Evolutionary conservation across 2,329 filamentous ascomycete species (phyloP), one percentile per base, ranked within the genome.

Genomic region (Stachybotrys chlorohalonatus): DNA sequence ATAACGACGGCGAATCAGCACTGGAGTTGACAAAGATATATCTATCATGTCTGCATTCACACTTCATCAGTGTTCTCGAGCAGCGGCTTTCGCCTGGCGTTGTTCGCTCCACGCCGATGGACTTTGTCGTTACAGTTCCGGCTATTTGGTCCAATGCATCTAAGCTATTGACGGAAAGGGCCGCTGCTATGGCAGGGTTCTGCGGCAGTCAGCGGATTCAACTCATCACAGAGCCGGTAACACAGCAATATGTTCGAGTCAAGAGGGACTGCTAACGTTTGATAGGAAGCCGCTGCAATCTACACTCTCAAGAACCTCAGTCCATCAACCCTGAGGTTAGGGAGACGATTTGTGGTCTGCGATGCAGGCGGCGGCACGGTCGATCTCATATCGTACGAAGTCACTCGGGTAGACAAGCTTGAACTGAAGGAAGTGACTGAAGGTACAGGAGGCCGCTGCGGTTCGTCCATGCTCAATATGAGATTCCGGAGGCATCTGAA

Each of bases 71-170:
- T 50, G 69, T 72, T 1, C 63, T 83, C 15, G 66, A 72, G 47
- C 64, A 70, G 46, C 69, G 71, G 5, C 62, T 82, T 1, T 74
- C 75, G 2, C 63, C 65, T 1, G 68, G 67, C 2, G 69, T 77
- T 17, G 65, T 80, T 6, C 65, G 66, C 5, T 72, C 66, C 16
- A 79, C 70, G 0, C 70, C 74, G 0, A 71, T 80, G 57, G 73
- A 82, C 53, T 81, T 81, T 54, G 73, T 83, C 49, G 66, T 83
- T 17, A 82, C 81, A 0, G 79, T 83, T 0, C 81, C 81, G 0
- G 80, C 80, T 6, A 79, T 84, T 7, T 84, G 81, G 81, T 79
- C 75, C 45, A 78, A 81, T 49, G 68, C 69, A 6, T 78, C 80
- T 32, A 82, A 79, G 52, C 70, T 78, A 47, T 73, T 73, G 42